These are phyloP conservation scores for Podosphaera fusca DNA, from an alignment of 2,329 filamentous ascomycete species.

Conservation along the genomic window DNA sequence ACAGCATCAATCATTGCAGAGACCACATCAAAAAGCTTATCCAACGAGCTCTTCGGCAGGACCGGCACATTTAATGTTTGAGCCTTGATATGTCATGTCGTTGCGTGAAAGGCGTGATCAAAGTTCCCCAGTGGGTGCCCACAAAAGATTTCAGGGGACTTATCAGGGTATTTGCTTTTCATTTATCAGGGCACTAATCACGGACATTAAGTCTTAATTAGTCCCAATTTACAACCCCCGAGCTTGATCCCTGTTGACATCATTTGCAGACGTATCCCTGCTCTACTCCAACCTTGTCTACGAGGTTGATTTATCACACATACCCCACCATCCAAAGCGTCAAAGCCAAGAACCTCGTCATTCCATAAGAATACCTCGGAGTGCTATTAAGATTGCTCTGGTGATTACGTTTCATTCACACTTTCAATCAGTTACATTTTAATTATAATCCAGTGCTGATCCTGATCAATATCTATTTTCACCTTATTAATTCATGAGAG, in stretches of 20 bases:
- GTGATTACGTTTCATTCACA: neutral
- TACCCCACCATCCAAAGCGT: neutral
- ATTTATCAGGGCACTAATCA: neutral
- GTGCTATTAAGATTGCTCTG: neutral
- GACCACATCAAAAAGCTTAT: too few relatives aligned
- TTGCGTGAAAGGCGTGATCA: neutral
- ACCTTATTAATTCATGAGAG: neutral
- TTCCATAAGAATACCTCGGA: neutral
- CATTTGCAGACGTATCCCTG: neutral
- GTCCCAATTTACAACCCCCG: neutral
- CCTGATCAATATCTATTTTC: neutral
- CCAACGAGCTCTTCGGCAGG: neutral
- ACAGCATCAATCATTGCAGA: too few relatives aligned
- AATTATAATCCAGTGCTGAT: conserved; percentile 15
- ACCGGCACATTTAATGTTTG: neutral
- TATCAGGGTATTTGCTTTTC: neutral
- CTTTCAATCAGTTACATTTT: conserved; percentile 11
- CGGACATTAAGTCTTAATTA: neutral
- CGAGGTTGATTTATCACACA: neutral
- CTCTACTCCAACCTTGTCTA: neutral
- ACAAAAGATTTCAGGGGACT: neutral
- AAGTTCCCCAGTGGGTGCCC: neutral
- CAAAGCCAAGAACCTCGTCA: neutral
- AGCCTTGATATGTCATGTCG: neutral
- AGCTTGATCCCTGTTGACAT: neutral